A percentile compares a stretch with the other conserved stretches of the same genome.
Evolutionary conservation across 352 stramenopile species (phyloP).

Genomic region (Lagenidium giganteum): DNA sequence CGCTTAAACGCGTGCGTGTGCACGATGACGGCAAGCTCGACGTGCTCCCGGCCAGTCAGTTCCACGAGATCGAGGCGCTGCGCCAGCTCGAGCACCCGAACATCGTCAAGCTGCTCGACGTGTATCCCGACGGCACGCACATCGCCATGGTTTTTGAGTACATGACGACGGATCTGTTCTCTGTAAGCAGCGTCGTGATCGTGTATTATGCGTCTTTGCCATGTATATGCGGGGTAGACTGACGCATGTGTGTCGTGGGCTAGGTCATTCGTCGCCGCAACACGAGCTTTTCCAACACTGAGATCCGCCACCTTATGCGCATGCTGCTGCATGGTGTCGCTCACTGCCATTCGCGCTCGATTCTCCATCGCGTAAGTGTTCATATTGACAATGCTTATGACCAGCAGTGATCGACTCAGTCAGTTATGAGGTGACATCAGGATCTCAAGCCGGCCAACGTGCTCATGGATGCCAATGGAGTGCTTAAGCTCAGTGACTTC

Average conservation of each 20-base stretch:
- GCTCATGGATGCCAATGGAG: constrained; percentile 36
- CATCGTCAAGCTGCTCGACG: constrained; percentile 64
- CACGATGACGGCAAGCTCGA: constrained; percentile 36
- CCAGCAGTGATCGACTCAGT: too few species aligned
- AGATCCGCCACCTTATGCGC: constrained; percentile 49
- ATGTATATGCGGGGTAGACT: background rate
- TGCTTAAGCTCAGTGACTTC: constrained; percentile 78
- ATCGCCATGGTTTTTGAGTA: constrained; percentile 73
- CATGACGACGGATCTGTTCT: constrained; percentile 57
- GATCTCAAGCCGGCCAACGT: constrained; percentile 77
- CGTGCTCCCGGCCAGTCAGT: constrained; percentile 46
- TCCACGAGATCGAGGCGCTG: constrained; percentile 76
- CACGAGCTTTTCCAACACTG: constrained; percentile 25
- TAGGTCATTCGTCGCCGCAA: constrained; percentile 38
- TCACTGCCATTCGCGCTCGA: constrained; percentile 53
- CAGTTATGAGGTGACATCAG: too few species aligned
- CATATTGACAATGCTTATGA: background rate
- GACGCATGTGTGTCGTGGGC: background rate
- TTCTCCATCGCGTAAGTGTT: constrained; percentile 48
- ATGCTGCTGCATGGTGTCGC: constrained; percentile 67
- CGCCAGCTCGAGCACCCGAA: constrained; percentile 60
- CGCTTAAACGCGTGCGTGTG: constrained; percentile 58
- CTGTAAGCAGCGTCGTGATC: constrained; percentile 10
- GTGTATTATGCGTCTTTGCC: background rate
- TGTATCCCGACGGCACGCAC: constrained; percentile 43